Base-by-base conservation (phyloP, 169 alveolate genomes). In the Plasmodium relictum region DNA sequence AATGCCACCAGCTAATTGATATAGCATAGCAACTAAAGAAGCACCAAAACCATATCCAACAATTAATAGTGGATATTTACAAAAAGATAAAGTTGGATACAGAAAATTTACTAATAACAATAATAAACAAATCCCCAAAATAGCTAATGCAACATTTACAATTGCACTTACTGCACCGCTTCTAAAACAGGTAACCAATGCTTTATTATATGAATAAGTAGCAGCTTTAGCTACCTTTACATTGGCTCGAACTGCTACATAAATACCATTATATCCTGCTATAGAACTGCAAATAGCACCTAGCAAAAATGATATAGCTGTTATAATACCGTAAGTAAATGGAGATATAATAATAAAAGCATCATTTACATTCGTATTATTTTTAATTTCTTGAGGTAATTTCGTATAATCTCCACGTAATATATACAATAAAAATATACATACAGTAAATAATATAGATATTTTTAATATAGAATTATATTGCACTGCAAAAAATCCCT, bases 41-140 rank as follows among this genome's bases (percentile, higher is more conserved):
- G 98, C 97, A 31, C 98, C 98, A 74, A 96, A 96, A 26, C 98
- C 97, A 71, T 95, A 96, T 7, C 98, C 97, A 12, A 95, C 97
- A 22, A 93, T 94, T 37, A 96, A 48, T 20, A 93, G 22, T 14
- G 95, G 92, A n/a, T 96, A 96, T 62, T 73, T 74, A 14, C 72
- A 45, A 39, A 89, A 58, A 14, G 89, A 56, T 50, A 80, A 48
- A 9, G 93, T 41, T 16, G 94, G 92, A 18, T 92, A 85, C 58
- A 89, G 54, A 26, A 89, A 68, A 63, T 71, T 76, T 61, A 88
- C 69, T 72, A 89, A 73, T 66, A 95, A 22, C 14, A 93, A 39
- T 56, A 96, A 68, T 70, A 65, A 90, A 16, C 94, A 83, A 9
- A 96, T 94, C 12, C 98, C 98, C 42, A 94, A 92, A 12, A 96